Conservation (phyloP, 106 monocot species). For the Apostasia ramifera region DNA sequence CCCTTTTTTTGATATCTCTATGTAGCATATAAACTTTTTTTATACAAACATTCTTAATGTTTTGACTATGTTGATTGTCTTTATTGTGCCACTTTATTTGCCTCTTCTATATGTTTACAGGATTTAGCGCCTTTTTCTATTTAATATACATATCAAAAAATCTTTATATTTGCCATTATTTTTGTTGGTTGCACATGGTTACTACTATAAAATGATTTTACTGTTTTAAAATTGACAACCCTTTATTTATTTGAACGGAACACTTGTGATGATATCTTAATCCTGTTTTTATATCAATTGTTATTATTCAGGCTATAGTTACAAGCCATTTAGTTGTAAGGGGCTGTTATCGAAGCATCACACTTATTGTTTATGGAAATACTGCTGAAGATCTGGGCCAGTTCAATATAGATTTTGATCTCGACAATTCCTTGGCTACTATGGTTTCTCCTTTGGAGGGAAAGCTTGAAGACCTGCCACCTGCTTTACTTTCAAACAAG, state of each 20-base stretch:
- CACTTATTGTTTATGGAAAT: conserved; percentile 92
- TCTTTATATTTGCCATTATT: too few species aligned
- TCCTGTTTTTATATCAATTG: neutral
- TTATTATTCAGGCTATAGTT: conserved; percentile 73
- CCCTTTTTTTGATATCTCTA: too few species aligned
- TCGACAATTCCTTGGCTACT: conserved; percentile 79
- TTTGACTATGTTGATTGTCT: too few species aligned
- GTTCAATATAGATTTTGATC: conserved; percentile 77
- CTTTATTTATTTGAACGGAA: too few species aligned
- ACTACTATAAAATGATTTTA: neutral
- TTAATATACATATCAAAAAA: too few species aligned
- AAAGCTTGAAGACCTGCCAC: conserved; percentile 85
- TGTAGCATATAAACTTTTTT: too few species aligned
- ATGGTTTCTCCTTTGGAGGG: conserved; percentile 72
- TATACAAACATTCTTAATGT: too few species aligned
- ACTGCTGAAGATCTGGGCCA: conserved; percentile 97
- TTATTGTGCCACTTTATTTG: too few species aligned
- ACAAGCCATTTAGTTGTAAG: conserved; percentile 88
- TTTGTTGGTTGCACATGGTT: too few species aligned
- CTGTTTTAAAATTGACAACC: neutral
- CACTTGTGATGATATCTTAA: too few species aligned
- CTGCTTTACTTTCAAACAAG: conserved; percentile 52
- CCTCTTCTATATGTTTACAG: too few species aligned
- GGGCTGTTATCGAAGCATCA: conserved; percentile 90
- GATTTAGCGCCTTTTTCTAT: too few species aligned